Evolutionary conservation across 805 yeast genomes (phyloP).

Genomic region (Metschnikowia picachoensis): DNA sequence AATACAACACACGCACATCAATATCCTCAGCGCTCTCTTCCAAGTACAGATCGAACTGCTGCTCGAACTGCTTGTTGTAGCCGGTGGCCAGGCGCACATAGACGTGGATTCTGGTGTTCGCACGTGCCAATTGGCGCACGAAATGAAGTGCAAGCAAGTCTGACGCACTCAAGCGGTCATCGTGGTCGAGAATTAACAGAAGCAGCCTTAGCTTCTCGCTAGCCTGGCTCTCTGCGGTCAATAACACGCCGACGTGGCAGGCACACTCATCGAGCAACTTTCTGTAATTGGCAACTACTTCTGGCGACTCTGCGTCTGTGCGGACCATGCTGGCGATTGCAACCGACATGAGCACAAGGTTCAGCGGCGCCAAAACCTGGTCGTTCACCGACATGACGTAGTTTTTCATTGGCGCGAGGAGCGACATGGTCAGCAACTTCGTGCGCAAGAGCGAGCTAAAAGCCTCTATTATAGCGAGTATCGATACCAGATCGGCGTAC

Average conservation of each 20-base stretch:
- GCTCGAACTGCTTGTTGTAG: slow-evolving; percentile 13
- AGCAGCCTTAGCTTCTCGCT: slow-evolving; percentile 15
- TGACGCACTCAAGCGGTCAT: slow-evolving; percentile 30
- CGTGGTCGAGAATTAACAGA: slow-evolving; percentile 29
- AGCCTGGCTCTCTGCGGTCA: slow-evolving; percentile 11
- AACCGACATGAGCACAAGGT: slow-evolving; percentile 26
- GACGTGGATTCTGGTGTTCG: slow-evolving; percentile 6
- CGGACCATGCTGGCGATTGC: slow-evolving; percentile 10
- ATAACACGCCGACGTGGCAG: slow-evolving; percentile 32
- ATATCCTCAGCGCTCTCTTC: slow-evolving; percentile 5
- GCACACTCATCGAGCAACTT: slow-evolving; percentile 25
- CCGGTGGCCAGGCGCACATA: slow-evolving; percentile 14
- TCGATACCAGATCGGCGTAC: slow-evolving; percentile 27
- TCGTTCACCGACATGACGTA: slow-evolving; percentile 31
- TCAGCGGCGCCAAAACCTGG: slow-evolving; percentile 24
- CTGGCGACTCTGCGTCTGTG: slow-evolving; percentile 14
- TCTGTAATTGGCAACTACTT: slow-evolving; percentile 20
- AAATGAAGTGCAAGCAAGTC: slow-evolving; percentile 33
- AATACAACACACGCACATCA: slow-evolving; percentile 5
- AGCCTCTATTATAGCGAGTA: slow-evolving; percentile 32
- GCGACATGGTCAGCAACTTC: slow-evolving; percentile 25
- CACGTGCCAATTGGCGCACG: slow-evolving; percentile 19
- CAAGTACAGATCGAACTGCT: slow-evolving; percentile 13
- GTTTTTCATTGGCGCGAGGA: slow-evolving; percentile 30
- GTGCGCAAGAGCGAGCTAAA: slow-evolving; percentile 32